These are phyloP conservation scores for Barnettozyma populi DNA, from an alignment of 805 yeast genomes.

Conservation along the genomic window DNA sequence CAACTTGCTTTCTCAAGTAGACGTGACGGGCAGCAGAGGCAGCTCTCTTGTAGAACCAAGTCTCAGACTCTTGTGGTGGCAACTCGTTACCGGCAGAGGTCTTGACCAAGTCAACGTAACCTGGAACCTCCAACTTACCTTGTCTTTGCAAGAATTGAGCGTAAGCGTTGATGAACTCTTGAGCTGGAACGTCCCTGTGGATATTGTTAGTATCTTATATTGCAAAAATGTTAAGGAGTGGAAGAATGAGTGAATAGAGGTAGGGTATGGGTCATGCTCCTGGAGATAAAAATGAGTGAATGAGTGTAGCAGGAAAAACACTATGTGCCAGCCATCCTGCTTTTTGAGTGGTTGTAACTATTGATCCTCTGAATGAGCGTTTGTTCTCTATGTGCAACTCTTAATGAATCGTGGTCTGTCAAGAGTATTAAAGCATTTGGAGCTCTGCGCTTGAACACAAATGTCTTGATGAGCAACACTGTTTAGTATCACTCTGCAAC, in stretches of 20 bases:
- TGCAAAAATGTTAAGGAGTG: not conserved
- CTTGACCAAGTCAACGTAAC: slow-evolving; percentile 99
- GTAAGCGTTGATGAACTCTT: slow-evolving; percentile 98
- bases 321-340: too few relatives aligned
- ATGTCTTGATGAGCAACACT: too few relatives aligned
- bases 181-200: slow-evolving; percentile 99
- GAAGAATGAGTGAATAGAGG: not conserved
- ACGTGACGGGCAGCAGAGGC: slow-evolving; percentile 99
- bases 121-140: slow-evolving; percentile 99
- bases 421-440: too few relatives aligned
- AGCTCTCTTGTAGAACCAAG: slow-evolving; percentile 99
- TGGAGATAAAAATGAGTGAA: too few relatives aligned
- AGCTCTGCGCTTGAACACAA: too few relatives aligned
- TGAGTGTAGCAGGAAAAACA: too few relatives aligned
- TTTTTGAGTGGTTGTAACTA: too few relatives aligned
- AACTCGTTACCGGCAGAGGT: slow-evolving; percentile 98
- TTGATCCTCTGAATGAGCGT: too few relatives aligned
- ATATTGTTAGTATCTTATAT: slow-evolving; percentile 18
- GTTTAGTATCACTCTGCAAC: too few relatives aligned
- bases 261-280: not conserved
- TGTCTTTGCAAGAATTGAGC: slow-evolving; percentile 99
- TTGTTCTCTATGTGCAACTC: too few relatives aligned
- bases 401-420: too few relatives aligned
- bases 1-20: slow-evolving; percentile 98
- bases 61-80: slow-evolving; percentile 99